Percentiles rank a stretch among this genome's conserved stretches.
Evolutionary conservation across 208 protist genomes (phyloP).

Genomic region (Phytomonas sp.): DNA sequence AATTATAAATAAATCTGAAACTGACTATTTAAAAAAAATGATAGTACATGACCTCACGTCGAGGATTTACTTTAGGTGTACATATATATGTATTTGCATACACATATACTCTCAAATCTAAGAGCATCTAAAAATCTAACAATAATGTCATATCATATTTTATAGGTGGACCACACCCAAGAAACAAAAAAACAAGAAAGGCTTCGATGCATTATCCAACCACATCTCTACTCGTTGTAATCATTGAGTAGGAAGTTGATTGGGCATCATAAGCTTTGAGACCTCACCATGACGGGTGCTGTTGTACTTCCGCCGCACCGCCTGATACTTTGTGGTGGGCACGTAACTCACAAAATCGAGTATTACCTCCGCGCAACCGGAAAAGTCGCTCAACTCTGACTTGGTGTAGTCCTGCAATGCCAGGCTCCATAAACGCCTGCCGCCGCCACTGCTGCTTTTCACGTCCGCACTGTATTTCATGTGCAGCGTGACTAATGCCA

Average conservation of each 20-base stretch:
- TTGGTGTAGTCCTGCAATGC: constrained; percentile 62
- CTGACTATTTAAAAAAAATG: neutral
- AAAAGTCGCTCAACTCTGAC: constrained; percentile 47
- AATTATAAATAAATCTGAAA: neutral
- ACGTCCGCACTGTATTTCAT: constrained; percentile 29
- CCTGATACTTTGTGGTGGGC: constrained; percentile 78
- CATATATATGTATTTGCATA: constrained; percentile 10
- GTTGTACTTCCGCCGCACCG: constrained; percentile 85
- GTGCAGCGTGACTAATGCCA: constrained; percentile 68
- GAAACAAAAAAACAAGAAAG: constrained; percentile 11
- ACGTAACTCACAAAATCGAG: constrained; percentile 73
- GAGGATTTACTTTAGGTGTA: neutral
- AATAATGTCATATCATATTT: neutral
- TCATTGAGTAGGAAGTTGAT: constrained; percentile 29
- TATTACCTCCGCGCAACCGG: constrained; percentile 70
- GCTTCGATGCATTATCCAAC: neutral
- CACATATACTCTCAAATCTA: neutral
- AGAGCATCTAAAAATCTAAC: neutral
- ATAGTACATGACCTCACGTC: neutral
- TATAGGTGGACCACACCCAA: neutral
- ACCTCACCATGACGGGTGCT: constrained; percentile 69
- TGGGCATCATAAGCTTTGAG: constrained; percentile 57
- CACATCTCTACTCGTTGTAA: constrained; percentile 4
- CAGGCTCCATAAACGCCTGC: constrained; percentile 42
- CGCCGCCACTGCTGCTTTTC: neutral